A percentile compares a stretch with the other conserved stretches of the same genome.
Evolutionary conservation across 768 basidiomycete genomes (phyloP).

Genomic region (Mycena pura): DNA sequence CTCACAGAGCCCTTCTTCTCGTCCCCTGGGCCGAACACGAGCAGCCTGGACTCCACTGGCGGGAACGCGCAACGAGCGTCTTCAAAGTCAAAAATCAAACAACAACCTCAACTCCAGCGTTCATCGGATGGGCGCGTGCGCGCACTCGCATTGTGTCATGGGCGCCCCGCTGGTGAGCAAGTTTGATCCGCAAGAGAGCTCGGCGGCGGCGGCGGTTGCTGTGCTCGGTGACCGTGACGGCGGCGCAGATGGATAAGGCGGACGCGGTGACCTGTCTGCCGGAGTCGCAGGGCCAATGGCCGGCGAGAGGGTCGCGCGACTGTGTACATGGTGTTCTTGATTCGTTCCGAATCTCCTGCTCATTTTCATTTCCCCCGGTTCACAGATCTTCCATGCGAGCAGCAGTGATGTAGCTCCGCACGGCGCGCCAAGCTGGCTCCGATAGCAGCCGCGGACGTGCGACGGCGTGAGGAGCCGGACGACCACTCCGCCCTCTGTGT

Average conservation of each 20-base stretch:
- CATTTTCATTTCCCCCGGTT: neutral
- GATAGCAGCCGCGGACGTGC: neutral
- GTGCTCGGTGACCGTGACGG: neutral
- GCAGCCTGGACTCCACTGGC: no score
- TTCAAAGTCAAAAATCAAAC: no score
- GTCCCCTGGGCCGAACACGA: no score
- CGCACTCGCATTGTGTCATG: no score
- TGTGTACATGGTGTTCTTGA: neutral
- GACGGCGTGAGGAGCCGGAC: neutral
- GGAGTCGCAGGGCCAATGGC: neutral
- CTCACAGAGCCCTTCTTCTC: neutral
- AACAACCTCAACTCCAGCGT: no score
- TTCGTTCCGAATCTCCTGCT: neutral
- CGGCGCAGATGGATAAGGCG: neutral
- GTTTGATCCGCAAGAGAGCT: neutral
- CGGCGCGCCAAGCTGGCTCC: neutral
- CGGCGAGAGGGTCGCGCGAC: neutral
- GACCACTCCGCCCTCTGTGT: neutral
- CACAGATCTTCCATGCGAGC: neutral
- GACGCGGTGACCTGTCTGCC: conserved; percentile 3
- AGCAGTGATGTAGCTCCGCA: neutral
- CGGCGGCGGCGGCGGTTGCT: neutral
- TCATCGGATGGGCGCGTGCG: no score
- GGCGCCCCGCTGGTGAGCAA: no score
- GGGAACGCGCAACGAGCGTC: neutral